Percentiles rank a stretch among this genome's conserved stretches.
These are phyloP conservation scores for Aureobasidium mangrovei DNA, from an alignment of 2,329 filamentous ascomycete species.

Conservation along the genomic window DNA sequence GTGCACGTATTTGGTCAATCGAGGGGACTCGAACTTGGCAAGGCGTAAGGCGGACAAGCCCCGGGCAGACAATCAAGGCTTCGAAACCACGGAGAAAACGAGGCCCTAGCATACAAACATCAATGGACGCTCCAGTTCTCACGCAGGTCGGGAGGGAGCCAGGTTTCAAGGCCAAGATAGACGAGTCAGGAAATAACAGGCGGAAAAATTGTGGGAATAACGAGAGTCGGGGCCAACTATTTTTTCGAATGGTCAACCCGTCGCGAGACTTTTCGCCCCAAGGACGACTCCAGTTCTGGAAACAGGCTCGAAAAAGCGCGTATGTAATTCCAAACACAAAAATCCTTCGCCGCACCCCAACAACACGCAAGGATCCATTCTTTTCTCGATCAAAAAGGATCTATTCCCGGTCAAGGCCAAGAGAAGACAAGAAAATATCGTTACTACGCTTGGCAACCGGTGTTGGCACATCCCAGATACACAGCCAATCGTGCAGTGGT, in stretches of 20 bases:
- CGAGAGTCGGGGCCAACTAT: neutral
- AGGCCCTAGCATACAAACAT: neutral
- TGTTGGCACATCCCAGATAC: neutral
- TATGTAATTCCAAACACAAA: neutral
- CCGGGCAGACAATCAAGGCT: too few species aligned
- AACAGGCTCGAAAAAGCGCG: neutral
- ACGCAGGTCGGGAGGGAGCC: neutral
- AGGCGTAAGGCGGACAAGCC: neutral
- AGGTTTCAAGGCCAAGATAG: neutral
- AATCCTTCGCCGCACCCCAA: neutral
- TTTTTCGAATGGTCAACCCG: neutral
- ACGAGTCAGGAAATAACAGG: neutral
- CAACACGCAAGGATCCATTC: neutral
- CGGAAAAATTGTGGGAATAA: constrained; percentile 10
- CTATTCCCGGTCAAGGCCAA: neutral
- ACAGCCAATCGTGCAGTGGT: neutral
- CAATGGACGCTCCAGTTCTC: neutral
- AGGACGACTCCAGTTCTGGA: neutral
- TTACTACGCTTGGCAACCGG: neutral
- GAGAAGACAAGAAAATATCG: neutral
- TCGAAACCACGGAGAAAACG: neutral
- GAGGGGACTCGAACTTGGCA: neutral
- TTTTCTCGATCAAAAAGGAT: neutral
- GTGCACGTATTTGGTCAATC: neutral
- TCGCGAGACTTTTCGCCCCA: constrained; percentile 6